Evolutionary conservation across 768 basidiomycete genomes (phyloP), one percentile per base, ranked within the genome.

Genomic region (Rhodotorula babjevae): DNA sequence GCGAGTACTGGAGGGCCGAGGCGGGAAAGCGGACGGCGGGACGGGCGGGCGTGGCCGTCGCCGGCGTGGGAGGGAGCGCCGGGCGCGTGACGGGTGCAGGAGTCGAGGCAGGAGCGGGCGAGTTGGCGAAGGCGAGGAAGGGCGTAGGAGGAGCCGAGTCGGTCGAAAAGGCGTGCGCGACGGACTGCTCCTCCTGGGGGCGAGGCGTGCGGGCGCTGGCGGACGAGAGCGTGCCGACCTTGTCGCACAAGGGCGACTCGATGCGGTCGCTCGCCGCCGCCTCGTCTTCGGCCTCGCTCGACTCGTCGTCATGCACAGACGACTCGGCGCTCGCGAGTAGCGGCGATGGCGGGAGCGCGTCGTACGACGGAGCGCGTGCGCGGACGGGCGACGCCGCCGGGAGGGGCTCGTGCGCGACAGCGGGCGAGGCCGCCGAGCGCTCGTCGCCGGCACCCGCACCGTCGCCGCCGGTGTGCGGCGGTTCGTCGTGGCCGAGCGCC

Each of bases 11-110:
- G 25, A 55, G 25, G 25, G 15, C 1, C 8, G 61, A 36, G 14
- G 40, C 42, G 19, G 72, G 65, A 61, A 69, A 67, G 61, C 33
- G 68, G 7, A 67, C 61, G 7, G 31, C 9, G 57, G 42, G 33
- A 31, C 50, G 50, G 4, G 50, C 29, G 18, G 61, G 59, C 25
- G 62, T 62, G 18, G 67, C 44, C 4, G 67, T 66, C 16, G 44
- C 56, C 10, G 70, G 70, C 27, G 65, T 63, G 36, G 46, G 57
- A 40, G 58, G 50, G 3, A 59, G 36, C 15, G 27, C 36, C 40
- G n/a, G 21, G 50, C 16, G 67, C 1, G 52, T 33, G 29, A 42
- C 3, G 27, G 40, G 23, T 23, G 33, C 46, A 18, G 53, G 60
- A 0, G 52, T 46, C n/a, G 49, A 49, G 23, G 53, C 21, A 11